phyloP scores from a whole-genome alignment of 2,329 filamentous ascomycete genomes.

The Microsporum ferrugineum region DNA sequence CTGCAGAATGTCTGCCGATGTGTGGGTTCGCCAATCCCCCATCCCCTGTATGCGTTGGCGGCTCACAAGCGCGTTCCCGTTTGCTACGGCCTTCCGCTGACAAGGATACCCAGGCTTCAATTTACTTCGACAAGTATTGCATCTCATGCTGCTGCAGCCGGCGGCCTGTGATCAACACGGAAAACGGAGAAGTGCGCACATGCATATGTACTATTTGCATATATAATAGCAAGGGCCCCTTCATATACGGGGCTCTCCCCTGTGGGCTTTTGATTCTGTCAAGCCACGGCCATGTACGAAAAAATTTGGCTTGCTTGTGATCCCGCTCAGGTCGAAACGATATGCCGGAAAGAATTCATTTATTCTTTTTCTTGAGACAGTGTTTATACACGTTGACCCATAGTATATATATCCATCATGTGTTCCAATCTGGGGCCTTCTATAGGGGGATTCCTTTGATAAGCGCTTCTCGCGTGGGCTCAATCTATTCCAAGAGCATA shows the following conservation, averaged over 20 bases:
- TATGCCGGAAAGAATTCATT: neutral
- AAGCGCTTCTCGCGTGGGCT: neutral
- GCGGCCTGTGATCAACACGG: neutral
- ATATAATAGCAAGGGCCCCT: neutral
- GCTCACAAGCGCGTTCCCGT: neutral
- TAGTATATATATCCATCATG: neutral
- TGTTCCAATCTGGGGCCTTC: neutral
- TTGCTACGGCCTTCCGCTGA: neutral
- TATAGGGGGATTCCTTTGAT: neutral
- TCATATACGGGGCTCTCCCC: neutral
- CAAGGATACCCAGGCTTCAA: neutral
- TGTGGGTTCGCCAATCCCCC: neutral
- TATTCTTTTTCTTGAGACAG: neutral
- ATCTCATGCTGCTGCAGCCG: neutral
- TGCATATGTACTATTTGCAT: neutral
- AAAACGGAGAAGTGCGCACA: neutral
- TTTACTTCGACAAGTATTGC: neutral
- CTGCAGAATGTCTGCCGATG: neutral
- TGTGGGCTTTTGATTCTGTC: neutral
- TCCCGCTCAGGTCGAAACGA: neutral
- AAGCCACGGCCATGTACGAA: conserved; percentile 1
- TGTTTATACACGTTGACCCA: neutral
- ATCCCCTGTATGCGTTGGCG: neutral
- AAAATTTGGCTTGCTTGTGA: neutral
- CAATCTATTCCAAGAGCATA: neutral